Evolutionary conservation across 2,329 filamentous ascomycete genomes (phyloP).

Genomic region (Fonsecaea monophora): DNA sequence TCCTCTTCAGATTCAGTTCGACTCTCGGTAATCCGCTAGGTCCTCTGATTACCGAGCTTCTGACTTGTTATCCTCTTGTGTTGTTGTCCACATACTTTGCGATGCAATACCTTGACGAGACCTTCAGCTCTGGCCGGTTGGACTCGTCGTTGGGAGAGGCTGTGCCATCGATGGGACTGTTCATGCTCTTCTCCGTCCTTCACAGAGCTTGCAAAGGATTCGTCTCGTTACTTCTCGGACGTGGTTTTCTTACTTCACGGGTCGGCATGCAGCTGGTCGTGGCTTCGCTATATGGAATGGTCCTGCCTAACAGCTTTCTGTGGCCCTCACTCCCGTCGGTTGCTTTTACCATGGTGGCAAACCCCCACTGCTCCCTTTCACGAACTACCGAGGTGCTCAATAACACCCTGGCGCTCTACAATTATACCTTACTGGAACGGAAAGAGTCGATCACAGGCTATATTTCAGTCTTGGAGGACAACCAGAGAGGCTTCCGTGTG

Average conservation of each 20-base stretch:
- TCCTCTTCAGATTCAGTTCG: conserved; percentile 71
- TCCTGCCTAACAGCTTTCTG: conserved; percentile 73
- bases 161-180: conserved; percentile 70
- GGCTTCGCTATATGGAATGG: conserved; percentile 67
- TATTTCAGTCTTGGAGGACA: conserved; percentile 83
- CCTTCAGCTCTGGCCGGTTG: conserved; percentile 52
- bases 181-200: conserved; percentile 64
- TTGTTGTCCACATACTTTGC: conserved; percentile 69
- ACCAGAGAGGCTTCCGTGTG: conserved; percentile 73
- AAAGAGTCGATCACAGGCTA: conserved; percentile 90
- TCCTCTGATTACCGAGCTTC: conserved; percentile 73
- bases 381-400: conserved; percentile 70
- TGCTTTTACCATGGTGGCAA: conserved; percentile 67
- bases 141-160: conserved; percentile 67
- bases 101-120: conserved; percentile 67
- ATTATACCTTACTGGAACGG: conserved; percentile 79
- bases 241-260: conserved; percentile 69
- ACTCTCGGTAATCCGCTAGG: conserved; percentile 72
- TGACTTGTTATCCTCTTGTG: conserved; percentile 75
- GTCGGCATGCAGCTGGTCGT: conserved; percentile 74
- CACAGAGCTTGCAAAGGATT: conserved; percentile 51
- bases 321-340: conserved; percentile 74
- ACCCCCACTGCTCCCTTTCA: conserved; percentile 73
- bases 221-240: conserved; percentile 63
- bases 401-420: conserved; percentile 65